Base-by-base conservation (phyloP, 208 protist species). In the Trypanosoma rangeli region DNA sequence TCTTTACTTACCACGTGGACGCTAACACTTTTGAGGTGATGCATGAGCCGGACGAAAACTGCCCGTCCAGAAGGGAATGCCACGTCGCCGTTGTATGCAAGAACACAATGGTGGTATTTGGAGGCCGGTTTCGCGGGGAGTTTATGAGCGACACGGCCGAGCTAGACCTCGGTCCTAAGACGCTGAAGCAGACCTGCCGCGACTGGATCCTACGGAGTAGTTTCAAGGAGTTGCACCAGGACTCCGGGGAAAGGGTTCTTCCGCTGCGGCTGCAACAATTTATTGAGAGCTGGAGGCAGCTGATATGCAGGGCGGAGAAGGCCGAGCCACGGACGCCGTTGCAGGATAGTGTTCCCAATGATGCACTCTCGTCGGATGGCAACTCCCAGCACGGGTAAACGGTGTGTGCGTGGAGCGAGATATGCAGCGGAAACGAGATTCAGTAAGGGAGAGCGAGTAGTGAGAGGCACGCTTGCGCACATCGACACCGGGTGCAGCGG, bases 61-160 rank as follows among this genome's bases (percentile, higher is more conserved):
- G 84, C 70, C 91, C 91, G 18, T 90, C 87, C 1, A 76, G 87
- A 8, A 84, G 91, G 13, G 91, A 96, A 74, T 96, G 91, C 48
- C 91, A 94, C 58, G 80, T 93, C 20, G 86, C 91, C 18, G 88
- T 94, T 26, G 76, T 92, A 48, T 93, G 89, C 66, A 71, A 84
- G 54, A 90, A 96, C 80, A 94, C 85, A 42, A 92, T 96, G 87
- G 76, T 96, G 22, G 84, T 96, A 15, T 96, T 96, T 67, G 91
- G 91, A 10, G 91, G 91, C n/a, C 88, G 91, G 44, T 93, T 94
- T 66, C 78, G 91, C 13, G 91, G 91, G 50, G 74, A 78, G 29
- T 94, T 94, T 66, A 94, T 96, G 85, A 81, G 83, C 64, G 91
- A 93, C 79, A 93, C 86, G 0, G 76, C 80, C 33, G 89, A 92